Evolutionary conservation across 192 early-diverging fungal genomes (phyloP), one percentile per base, ranked within the genome.

Genomic region (Entophlyctis luteolus): DNA sequence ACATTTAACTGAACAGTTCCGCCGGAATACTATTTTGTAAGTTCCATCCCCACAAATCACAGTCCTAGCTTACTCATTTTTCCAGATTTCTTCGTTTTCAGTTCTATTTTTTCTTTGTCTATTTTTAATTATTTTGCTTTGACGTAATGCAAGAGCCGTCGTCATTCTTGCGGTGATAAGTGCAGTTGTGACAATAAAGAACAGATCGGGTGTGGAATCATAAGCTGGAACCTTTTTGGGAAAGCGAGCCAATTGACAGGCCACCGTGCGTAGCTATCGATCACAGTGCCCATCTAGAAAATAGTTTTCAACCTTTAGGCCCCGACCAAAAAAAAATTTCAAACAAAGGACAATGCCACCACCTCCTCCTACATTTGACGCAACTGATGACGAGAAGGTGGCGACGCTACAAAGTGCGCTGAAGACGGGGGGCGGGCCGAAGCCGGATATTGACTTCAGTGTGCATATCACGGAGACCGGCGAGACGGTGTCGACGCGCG

Each of bases 401-500:
- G 16, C 32, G 23, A 33, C 34, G 10, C 16, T 69, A 39, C 2
- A 5, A 18, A 59, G 34, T 27, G 67, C 67, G 37, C 57, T 69
- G 55, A 69, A 69, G 67, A 27, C 12, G 2, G 27, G 36, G 4
- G 39, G 47, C 55, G 27, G 57, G 3, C 5, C 39, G 5, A 69
- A 60, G 6, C 75, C 72, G 2, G 63, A 62, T n/a, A 89, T 91
- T 56, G 91, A 93, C 77, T 91, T 92, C 72, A 87, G 89, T 12
- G 78, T 90, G 46, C 87, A 92, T 60, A 86, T 65, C 10, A 74
- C 74, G 65, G 91, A 91, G 37, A 85, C 87, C 71, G 90, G 89
- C 49, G 78, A 81, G 31, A 79, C 84, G 34, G 88, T 92, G 22
- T 83, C 82, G 36, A 93, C 92, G 12, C 73, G 68, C 4, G 89